Evolutionary conservation across 305 asterid genomes (phyloP).

Genomic region (Plantago lanceolata): DNA sequence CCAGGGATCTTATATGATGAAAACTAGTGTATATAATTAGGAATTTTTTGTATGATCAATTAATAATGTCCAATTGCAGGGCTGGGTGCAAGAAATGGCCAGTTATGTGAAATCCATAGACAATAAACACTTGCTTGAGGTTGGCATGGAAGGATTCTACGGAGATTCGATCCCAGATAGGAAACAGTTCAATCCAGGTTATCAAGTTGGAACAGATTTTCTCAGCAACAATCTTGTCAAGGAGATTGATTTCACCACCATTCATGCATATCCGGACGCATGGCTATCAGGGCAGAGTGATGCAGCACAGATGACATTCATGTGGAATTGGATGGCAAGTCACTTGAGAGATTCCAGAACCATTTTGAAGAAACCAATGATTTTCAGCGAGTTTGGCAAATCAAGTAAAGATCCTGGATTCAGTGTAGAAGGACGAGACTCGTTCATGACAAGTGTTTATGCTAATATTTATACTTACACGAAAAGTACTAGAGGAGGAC

Average conservation of each 20-base stretch:
- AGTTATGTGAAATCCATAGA: conserved; percentile 42
- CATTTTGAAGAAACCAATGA: conserved; percentile 42
- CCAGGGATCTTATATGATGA: no score
- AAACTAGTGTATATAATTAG: no score
- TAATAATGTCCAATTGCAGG: conserved; percentile 27
- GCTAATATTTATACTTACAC: conserved; percentile 32
- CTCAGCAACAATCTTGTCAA: conserved; percentile 36
- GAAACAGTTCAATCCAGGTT: conserved; percentile 46
- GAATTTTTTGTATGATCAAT: no score
- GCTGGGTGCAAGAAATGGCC: conserved; percentile 58
- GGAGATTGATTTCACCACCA: conserved; percentile 51
- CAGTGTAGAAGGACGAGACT: conserved; percentile 30
- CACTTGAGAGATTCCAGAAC: conserved; percentile 44
- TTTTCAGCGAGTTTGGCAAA: conserved; percentile 46
- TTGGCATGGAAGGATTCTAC: conserved; percentile 59
- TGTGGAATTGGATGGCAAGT: conserved; percentile 40
- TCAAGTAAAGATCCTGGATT: conserved; percentile 47
- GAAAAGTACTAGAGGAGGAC: conserved; percentile 28
- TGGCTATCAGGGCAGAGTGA: conserved; percentile 39
- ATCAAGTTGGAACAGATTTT: conserved; percentile 51
- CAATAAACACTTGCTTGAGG: conserved; percentile 35
- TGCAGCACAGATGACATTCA: conserved; percentile 40
- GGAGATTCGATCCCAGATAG: conserved; percentile 44
- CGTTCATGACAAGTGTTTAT: conserved; percentile 33
- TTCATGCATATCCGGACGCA: conserved; percentile 49